Evolutionary conservation across 2,329 filamentous ascomycete genomes (phyloP), one percentile per base, ranked within the genome.

Genomic region (Fusarium agapanthi): DNA sequence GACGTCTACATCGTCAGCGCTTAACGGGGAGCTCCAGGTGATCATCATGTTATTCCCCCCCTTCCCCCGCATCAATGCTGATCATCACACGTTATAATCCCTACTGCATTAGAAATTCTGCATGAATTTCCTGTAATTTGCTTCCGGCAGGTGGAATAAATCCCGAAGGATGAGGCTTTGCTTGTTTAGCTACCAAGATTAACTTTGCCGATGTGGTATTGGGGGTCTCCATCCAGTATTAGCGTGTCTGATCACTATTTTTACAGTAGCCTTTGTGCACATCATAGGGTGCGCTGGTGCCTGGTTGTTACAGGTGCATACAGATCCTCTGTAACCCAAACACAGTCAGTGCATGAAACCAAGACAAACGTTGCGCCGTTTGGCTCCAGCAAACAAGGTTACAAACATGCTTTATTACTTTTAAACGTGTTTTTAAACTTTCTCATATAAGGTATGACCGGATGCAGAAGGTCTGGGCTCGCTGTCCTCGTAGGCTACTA

Each of bases 131-230:
- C n/a, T 58, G 65, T 37, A 44, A 11, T 41, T 51, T 47, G 10
- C 12, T 4, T 41, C 18, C 11, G 4, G n/a, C 7, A 34, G 47
- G 28, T 35, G 47, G 38, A 58, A 41, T 43, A 53, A 63, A 65
- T 12, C 57, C 64, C 57, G 57, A 69, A 69, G 57, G 57, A 64
- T 47, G 50, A 43, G 35, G 26, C 57, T 47, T 45, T 38, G 58
- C 58, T 22, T 22, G 15, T 24, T 34, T 38, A 37, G 18, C 11
- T 22, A 58, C 34, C 34, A 47, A 58, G n/a, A 18, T 59, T 48
- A 32, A 24, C 35, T 65, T 69, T 54, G 24, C 58, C 59, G 65
- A 69, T 24, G 58, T 69, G 18, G 66, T 69, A 69, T 69, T 18
- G 22, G 32, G n/a, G 11, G 14, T 26, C 51, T n/a, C 20, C 14